Evolutionary conservation across 805 yeast species (phyloP).

Genomic region (Kazachstania viticola): DNA sequence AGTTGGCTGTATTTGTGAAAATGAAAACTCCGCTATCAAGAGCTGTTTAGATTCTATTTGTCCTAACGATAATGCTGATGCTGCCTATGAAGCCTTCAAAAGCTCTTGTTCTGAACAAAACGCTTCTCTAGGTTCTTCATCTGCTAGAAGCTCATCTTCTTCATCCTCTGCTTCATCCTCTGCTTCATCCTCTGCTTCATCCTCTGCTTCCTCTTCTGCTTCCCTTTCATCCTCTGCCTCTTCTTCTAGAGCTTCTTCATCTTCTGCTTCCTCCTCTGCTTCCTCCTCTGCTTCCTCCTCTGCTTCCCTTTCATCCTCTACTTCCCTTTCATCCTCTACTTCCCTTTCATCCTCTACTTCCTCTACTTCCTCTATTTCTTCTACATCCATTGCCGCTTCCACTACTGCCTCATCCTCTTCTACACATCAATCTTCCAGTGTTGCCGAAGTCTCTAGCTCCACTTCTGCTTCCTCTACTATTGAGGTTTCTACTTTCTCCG

Average conservation of each 20-base stretch:
- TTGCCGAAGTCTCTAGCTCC: too few species aligned
- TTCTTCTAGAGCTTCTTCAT: constrained; percentile 20
- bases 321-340: constrained; percentile 18
- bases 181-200: constrained; percentile 23
- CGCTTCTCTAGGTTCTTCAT: constrained; percentile 24
- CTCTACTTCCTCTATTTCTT: constrained; percentile 13
- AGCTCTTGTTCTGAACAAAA: constrained; percentile 39
- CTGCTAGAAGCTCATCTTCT: constrained; percentile 26
- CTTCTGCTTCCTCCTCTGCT: constrained; percentile 18
- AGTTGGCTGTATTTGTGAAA: constrained; percentile 56
- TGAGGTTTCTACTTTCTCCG: constrained; percentile 28
- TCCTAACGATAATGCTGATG: constrained; percentile 47
- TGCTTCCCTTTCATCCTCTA: constrained; percentile 14
- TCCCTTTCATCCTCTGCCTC: constrained; percentile 21
- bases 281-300: constrained; percentile 16
- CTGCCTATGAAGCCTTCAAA: constrained; percentile 51
- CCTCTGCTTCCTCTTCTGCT: constrained; percentile 20
- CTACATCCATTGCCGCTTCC: constrained; percentile 10
- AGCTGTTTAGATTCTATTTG: constrained; percentile 58
- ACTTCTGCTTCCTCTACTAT: constrained; percentile 14
- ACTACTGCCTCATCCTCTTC: constrained; percentile 27
- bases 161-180: constrained; percentile 27
- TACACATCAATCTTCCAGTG: constrained; percentile 36
- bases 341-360: constrained; percentile 11
- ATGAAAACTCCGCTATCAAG: constrained; percentile 41